These are phyloP conservation scores for Wickerhamiella spandovensis DNA, from an alignment of 805 yeast genomes.

Conservation along the genomic window DNA sequence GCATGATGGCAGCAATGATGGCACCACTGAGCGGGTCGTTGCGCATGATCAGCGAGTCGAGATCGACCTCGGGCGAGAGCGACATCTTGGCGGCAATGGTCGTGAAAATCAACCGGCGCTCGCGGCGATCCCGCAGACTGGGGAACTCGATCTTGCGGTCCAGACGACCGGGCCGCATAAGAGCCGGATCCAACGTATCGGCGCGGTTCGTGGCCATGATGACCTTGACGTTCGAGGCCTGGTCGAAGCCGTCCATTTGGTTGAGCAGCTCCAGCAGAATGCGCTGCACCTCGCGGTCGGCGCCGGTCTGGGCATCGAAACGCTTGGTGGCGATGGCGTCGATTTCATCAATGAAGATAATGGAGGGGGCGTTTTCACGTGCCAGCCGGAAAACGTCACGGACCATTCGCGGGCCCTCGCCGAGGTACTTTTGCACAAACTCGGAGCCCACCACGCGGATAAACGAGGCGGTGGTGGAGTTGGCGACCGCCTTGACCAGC, in stretches of 20 bases:
- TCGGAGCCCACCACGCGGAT: constrained; percentile 97
- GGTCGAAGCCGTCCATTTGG: constrained; percentile 99
- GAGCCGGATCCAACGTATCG: constrained; percentile 97
- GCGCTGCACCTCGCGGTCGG: constrained; percentile 98
- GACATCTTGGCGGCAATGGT: constrained; percentile 97
- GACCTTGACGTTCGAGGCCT: constrained; percentile 85
- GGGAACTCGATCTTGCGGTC: constrained; percentile 98
- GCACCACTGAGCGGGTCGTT: constrained; percentile 96
- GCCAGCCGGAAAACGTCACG: constrained; percentile 96
- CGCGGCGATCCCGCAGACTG: constrained; percentile 89
- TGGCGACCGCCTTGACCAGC: constrained; percentile 98
- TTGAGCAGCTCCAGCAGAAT: constrained; percentile 87
- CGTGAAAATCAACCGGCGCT: constrained; percentile 88
- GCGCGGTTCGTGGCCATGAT: constrained; percentile 99
- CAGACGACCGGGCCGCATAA: constrained; percentile 94
- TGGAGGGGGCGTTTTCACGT: constrained; percentile 92
- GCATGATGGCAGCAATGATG: constrained; percentile 97
- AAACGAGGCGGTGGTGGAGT: constrained; percentile 87
- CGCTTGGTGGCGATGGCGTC: constrained; percentile 99
- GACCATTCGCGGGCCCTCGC: constrained; percentile 99
- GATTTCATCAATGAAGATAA: constrained; percentile 94
- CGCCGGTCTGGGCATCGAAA: constrained; percentile 99
- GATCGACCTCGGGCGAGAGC: constrained; percentile 92
- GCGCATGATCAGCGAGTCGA: constrained; percentile 86
- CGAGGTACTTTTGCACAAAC: constrained; percentile 93